Conservation (phyloP, 441 rosid genomes). For the Biscutella laevigata region DNA sequence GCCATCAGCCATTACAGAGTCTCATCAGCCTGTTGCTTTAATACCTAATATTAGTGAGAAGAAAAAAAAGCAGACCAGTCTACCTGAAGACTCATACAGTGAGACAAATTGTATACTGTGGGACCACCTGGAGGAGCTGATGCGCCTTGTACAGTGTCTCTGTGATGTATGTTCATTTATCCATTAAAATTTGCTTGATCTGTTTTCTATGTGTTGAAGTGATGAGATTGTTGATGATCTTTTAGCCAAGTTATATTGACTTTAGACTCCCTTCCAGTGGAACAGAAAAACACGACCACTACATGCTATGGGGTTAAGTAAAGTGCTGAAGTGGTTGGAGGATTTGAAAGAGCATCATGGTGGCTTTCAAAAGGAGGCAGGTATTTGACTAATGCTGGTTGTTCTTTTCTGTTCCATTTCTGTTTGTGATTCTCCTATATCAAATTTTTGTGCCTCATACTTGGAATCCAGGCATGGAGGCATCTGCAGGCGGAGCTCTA, state of each 20-base stretch:
- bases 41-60: slow-evolving; percentile 27
- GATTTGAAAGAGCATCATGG: slow-evolving; percentile 43
- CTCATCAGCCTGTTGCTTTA: slow-evolving; percentile 29
- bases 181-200: slow-evolving; percentile 4
- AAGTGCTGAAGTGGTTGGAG: slow-evolving; percentile 75
- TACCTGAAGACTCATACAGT: slow-evolving; percentile 26
- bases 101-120: slow-evolving; percentile 47
- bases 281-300: slow-evolving; percentile 68
- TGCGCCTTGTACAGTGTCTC: slow-evolving; percentile 47
- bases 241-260: slow-evolving; percentile 8
- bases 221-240: slow-evolving; percentile 5
- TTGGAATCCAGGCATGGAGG: slow-evolving; percentile 34
- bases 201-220: neutral
- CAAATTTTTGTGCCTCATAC: slow-evolving; percentile 18
- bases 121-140: slow-evolving; percentile 50
- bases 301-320: slow-evolving; percentile 73
- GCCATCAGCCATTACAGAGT: slow-evolving; percentile 27
- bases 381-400: slow-evolving; percentile 32
- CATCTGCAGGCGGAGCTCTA: slow-evolving; percentile 33
- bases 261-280: slow-evolving; percentile 45
- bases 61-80: slow-evolving; percentile 33
- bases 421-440: slow-evolving; percentile 17
- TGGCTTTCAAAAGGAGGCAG: slow-evolving; percentile 53
- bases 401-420: slow-evolving; percentile 11
- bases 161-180: slow-evolving; percentile 45